These are phyloP conservation scores for Trypanosoma caninum DNA, from an alignment of 208 protist species.

Conservation along the genomic window DNA sequence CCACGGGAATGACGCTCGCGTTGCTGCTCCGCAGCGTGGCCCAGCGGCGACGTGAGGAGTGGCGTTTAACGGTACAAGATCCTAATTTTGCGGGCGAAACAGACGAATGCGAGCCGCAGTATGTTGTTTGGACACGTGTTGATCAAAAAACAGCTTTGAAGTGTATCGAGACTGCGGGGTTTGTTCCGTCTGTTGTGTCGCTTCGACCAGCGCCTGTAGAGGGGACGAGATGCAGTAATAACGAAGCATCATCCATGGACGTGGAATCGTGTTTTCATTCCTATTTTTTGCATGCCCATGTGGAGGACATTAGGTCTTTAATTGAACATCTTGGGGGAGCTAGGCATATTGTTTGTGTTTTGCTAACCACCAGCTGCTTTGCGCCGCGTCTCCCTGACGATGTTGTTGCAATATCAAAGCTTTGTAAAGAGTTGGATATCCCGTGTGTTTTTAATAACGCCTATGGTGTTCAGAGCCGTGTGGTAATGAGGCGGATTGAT, in stretches of 20 bases:
- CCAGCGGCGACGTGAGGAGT: constrained; percentile 22
- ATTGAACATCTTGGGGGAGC: constrained; percentile 60
- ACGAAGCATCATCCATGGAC: neutral
- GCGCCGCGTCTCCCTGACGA: constrained; percentile 96
- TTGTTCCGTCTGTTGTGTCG: constrained; percentile 50
- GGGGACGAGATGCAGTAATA: constrained; percentile 26
- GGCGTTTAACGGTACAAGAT: neutral
- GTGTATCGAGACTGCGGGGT: constrained; percentile 89
- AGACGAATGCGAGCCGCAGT: constrained; percentile 24
- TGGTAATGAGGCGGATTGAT: constrained; percentile 79
- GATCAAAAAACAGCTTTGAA: constrained; percentile 99
- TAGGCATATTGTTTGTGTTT: constrained; percentile 90
- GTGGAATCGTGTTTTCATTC: constrained; percentile 18
- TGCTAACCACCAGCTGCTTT: constrained; percentile 98
- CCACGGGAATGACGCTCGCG: constrained; percentile 95
- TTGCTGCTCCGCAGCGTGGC: constrained; percentile 72
- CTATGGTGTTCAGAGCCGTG: constrained; percentile 94
- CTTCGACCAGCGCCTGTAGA: constrained; percentile 30
- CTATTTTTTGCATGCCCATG: constrained; percentile 58
- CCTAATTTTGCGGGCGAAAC: neutral
- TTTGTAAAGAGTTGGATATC: constrained; percentile 84
- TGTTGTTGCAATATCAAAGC: constrained; percentile 83
- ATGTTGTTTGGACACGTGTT: constrained; percentile 95
- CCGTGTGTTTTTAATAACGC: constrained; percentile 98
- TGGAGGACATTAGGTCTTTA: constrained; percentile 59